Evolutionary conservation across 352 stramenopile species (phyloP).

Genomic region (Pythium phragmiticola): DNA sequence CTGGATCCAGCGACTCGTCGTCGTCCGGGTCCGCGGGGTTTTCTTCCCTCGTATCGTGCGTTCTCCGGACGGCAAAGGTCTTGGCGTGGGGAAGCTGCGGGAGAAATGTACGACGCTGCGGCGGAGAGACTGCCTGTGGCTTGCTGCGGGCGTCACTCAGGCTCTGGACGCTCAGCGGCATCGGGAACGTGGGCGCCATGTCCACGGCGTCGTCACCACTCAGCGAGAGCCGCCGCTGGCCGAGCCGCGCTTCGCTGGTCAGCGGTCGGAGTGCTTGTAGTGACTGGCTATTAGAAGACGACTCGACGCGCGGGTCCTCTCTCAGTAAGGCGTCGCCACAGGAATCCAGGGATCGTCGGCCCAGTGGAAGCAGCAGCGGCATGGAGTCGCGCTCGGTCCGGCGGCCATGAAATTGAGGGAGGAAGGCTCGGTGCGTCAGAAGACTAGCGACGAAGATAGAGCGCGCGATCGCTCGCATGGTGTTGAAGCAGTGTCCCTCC

Average conservation of each 20-base stretch:
- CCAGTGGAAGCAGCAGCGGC: conserved; percentile 5
- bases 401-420: too few relatives aligned
- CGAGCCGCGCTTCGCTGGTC: conserved; percentile 34
- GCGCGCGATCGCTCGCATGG: too few relatives aligned
- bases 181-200: conserved; percentile 25
- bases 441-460: too few relatives aligned
- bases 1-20: conserved; percentile 3
- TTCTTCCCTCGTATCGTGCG: conserved; percentile 18
- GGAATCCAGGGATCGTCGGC: not conserved
- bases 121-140: not conserved
- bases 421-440: too few relatives aligned
- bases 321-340: not conserved
- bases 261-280: conserved; percentile 18
- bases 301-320: conserved; percentile 17
- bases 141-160: not conserved
- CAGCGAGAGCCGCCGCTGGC: conserved; percentile 7
- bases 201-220: not conserved
- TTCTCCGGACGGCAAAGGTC: conserved; percentile 3
- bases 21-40: conserved; percentile 1
- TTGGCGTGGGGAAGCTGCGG: conserved; percentile 26
- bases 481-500: too few relatives aligned
- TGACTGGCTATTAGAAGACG: not conserved
- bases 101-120: conserved; percentile 25
- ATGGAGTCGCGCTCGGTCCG: not conserved
- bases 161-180: conserved; percentile 10